Base-by-base conservation (phyloP, 305 asterid genomes). In the Galium porrigens region DNA sequence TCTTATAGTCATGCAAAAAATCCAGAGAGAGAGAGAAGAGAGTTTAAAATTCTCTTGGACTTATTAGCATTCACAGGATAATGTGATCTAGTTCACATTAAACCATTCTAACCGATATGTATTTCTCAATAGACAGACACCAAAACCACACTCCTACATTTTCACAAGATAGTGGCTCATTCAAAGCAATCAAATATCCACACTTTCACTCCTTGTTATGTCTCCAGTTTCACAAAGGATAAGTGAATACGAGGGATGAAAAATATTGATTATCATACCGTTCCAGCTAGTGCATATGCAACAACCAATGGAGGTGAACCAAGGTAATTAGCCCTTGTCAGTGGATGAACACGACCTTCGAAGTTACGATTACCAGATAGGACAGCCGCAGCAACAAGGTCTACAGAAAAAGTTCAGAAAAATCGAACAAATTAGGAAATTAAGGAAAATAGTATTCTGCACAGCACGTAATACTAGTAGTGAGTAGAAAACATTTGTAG, bases 281-380 rank as follows among this genome's bases (percentile, higher is more conserved):
- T 89, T 80, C 94, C 95, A 48, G 95, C 94, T 73, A 89, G 94
- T 56, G 96, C 96, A 75, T 86, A 89, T 36, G 96, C 95, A 65
- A 89, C 82, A 70, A 86, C 96, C 68, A 89, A 65, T 0, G 95
- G 96, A 48, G 95, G 95, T 36, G 95, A 89, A 63, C 89, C 94
- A 41, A 86, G 95, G 78, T 86, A 85, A 71, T 89, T 89, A 20
- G 96, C 96, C 76, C 96, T 80, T 58, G 96, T 89, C 65, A 86
- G 75, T 3, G 96, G 86, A 80, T 89, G 96, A 66, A 89, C 94
- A 74, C 95, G 94, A 15, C 96, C 95, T 79, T 89, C 96, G 25
- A 89, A 89, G 81, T 89, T 89, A 46, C 95, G 77, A 70, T 89
- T 89, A 65, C 96, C 96, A 70, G 96, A 89, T 11, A 89, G 94